Conservation (phyloP, 345 rosid genomes). For the Syzygium oleosum region DNA sequence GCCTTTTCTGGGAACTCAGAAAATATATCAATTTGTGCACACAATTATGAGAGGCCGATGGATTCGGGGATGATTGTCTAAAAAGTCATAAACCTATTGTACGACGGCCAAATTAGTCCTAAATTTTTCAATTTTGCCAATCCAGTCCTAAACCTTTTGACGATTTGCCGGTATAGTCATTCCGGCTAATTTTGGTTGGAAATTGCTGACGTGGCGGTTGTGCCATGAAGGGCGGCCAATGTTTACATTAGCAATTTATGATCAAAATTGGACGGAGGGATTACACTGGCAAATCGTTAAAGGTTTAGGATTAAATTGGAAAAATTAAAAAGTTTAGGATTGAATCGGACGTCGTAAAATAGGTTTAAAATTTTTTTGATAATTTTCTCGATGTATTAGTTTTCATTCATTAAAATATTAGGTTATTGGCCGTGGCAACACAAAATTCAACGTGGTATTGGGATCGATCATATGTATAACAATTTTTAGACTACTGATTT, state of each 20-base stretch:
- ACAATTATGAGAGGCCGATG: background rate
- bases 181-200: background rate
- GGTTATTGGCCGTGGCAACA: background rate
- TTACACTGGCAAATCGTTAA: background rate
- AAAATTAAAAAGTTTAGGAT: background rate
- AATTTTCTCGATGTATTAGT: background rate
- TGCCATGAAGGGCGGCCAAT: background rate
- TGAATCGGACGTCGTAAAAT: background rate
- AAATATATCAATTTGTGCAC: background rate
- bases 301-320: background rate
- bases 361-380: background rate
- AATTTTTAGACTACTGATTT: background rate
- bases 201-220: rapidly evolving
- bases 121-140: background rate
- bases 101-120: background rate
- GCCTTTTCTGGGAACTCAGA: background rate
- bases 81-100: background rate
- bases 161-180: background rate
- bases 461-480: background rate
- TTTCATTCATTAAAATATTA: background rate
- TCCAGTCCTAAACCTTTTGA: background rate
- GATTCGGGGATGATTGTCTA: background rate
- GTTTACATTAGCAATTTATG: background rate
- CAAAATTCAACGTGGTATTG: background rate
- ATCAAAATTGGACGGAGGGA: background rate